Percentiles rank a stretch among this genome's conserved stretches.
Evolutionary conservation across 2,329 filamentous ascomycete species (phyloP).

Genomic region (Fusarium sublunatum): DNA sequence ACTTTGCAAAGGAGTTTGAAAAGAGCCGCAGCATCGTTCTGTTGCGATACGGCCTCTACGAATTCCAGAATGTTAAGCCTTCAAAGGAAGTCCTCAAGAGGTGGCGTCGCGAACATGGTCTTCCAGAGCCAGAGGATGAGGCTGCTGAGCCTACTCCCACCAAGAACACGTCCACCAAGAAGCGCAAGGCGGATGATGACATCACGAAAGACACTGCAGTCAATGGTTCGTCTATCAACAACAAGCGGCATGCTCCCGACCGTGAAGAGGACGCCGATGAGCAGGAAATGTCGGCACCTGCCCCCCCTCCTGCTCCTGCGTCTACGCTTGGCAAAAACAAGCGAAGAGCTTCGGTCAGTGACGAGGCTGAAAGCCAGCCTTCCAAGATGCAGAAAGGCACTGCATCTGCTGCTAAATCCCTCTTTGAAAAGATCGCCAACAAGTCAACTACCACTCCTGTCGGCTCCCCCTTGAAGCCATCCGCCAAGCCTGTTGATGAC

Average conservation of each 20-base stretch:
- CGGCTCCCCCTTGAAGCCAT: conserved; percentile 49
- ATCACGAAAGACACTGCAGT: conserved; percentile 54
- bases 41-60: conserved; percentile 70
- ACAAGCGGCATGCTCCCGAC: conserved; percentile 63
- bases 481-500: conserved; percentile 44
- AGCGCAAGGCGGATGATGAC: conserved; percentile 69
- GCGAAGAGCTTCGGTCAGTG: conserved; percentile 61
- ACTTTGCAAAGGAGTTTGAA: conserved; percentile 73
- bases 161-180: conserved; percentile 56
- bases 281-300: conserved; percentile 53
- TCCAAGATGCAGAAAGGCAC: conserved; percentile 63
- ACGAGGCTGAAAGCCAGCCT: conserved; percentile 61
- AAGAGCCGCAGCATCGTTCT: conserved; percentile 72
- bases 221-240: conserved; percentile 49
- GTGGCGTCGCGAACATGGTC: conserved; percentile 67
- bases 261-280: conserved; percentile 55
- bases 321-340: conserved; percentile 60
- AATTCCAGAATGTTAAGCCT: conserved; percentile 71
- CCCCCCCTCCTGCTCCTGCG: conserved; percentile 40
- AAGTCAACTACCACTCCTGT: conserved; percentile 55
- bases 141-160: conserved; percentile 48
- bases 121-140: conserved; percentile 63
- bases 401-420: conserved; percentile 65
- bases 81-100: conserved; percentile 67
- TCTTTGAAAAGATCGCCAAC: conserved; percentile 69